These are phyloP conservation scores for Hypoxylon sp. DNA, from an alignment of 2,329 filamentous ascomycete genomes.

Conservation along the genomic window DNA sequence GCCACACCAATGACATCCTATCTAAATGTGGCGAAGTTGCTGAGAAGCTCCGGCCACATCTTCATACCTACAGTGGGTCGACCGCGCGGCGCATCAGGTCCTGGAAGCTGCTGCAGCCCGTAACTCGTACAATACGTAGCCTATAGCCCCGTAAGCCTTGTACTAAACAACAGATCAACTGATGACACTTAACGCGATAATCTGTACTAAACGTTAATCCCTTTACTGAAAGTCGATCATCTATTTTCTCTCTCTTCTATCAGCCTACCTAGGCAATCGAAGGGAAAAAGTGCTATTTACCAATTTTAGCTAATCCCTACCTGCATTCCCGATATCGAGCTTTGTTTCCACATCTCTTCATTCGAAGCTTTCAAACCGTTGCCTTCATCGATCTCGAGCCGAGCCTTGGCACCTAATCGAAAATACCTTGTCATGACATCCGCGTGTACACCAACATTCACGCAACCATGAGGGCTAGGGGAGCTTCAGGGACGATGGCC, in stretches of 20 bases:
- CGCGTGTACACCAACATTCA: conserved; percentile 45
- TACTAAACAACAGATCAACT: conserved; percentile 17
- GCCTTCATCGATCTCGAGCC: conserved; percentile 12
- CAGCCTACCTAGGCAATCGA: no score
- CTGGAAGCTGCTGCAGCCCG: neutral
- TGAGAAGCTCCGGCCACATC: no score
- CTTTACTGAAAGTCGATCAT: conserved; percentile 6
- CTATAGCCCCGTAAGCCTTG: conserved; percentile 7
- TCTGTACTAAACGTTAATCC: conserved; percentile 14
- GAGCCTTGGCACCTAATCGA: conserved; percentile 2
- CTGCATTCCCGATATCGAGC: conserved; percentile 6
- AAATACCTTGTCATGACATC: conserved; percentile 58
- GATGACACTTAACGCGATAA: conserved; percentile 35
- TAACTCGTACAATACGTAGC: no score
- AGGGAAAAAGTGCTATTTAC: neutral
- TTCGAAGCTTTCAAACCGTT: conserved; percentile 7
- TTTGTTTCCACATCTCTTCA: conserved; percentile 11
- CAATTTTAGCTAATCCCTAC: conserved; percentile 11
- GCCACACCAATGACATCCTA: neutral
- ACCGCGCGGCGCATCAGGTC: conserved; percentile 39
- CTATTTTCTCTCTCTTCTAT: conserved; percentile 8
- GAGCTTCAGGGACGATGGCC: conserved; percentile 59
- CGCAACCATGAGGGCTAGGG: conserved; percentile 67
- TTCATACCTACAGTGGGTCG: conserved; percentile 14
- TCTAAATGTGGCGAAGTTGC: neutral